Evolutionary conservation across 257 asterid genomes (phyloP).

Genomic region (Gynochthodes officinalis): DNA sequence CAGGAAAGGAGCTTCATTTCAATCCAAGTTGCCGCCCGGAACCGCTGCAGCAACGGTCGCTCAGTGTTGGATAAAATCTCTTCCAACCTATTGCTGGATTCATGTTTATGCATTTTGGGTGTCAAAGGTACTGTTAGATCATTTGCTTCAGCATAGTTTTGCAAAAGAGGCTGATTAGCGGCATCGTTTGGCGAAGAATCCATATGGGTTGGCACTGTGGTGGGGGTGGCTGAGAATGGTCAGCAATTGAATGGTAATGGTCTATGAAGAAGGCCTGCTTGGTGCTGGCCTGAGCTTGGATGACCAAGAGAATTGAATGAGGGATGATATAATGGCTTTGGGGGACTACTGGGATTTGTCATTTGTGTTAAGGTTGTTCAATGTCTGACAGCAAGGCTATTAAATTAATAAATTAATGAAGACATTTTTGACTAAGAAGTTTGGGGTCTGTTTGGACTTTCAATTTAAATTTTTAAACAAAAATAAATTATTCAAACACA

Average conservation of each 20-base stretch:
- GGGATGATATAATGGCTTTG: too few species aligned
- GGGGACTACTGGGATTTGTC: too few species aligned
- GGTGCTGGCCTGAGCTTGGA: too few species aligned
- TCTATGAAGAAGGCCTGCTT: too few species aligned
- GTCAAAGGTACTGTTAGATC: background rate
- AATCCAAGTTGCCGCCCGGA: slow-evolving; percentile 10
- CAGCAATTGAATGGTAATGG: background rate
- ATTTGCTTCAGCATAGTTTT: background rate
- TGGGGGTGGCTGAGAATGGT: background rate
- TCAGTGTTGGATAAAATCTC: background rate
- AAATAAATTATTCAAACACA: too few species aligned
- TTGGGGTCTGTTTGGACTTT: too few species aligned
- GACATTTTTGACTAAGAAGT: too few species aligned
- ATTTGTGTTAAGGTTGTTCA: too few species aligned
- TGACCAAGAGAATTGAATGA: too few species aligned
- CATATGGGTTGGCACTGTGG: background rate
- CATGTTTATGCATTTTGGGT: background rate
- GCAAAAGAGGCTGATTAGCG: background rate
- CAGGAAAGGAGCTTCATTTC: background rate
- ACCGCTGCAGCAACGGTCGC: slow-evolving; percentile 1
- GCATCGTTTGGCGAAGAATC: background rate
- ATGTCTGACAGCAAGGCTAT: too few species aligned
- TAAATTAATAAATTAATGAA: too few species aligned
- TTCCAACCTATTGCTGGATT: slow-evolving; percentile 2
- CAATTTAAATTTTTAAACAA: too few species aligned